These are phyloP conservation scores for Rugonectria rugulosa DNA, from an alignment of 2,329 filamentous ascomycete species.

Conservation along the genomic window DNA sequence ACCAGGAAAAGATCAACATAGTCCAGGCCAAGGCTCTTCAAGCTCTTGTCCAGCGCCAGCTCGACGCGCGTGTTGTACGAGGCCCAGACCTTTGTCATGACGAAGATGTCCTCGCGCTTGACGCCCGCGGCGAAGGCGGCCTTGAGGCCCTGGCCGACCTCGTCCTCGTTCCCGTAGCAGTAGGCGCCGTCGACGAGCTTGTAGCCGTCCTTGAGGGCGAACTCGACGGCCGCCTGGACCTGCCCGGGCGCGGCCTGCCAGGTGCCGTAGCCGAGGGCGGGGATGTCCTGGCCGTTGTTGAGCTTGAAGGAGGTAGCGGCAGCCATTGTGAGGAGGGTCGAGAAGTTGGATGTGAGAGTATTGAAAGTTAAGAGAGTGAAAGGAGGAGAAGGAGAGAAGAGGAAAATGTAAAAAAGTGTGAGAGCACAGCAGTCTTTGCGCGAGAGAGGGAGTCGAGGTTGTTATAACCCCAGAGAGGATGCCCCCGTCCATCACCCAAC, in stretches of 20 bases:
- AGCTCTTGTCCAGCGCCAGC: slow-evolving; percentile 74
- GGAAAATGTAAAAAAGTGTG: neutral
- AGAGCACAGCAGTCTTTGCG: neutral
- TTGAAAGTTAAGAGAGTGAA: neutral
- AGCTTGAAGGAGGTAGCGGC: slow-evolving; percentile 67
- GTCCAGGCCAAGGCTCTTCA: slow-evolving; percentile 76
- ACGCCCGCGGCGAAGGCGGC: slow-evolving; percentile 75
- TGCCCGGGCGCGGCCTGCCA: slow-evolving; percentile 69
- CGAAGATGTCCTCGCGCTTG: slow-evolving; percentile 81
- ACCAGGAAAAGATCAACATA: slow-evolving; percentile 85
- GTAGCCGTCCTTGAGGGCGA: slow-evolving; percentile 65
- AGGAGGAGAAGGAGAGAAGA: neutral
- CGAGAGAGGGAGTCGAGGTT: slow-evolving; percentile 14
- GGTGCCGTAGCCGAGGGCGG: slow-evolving; percentile 70
- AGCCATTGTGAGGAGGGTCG: slow-evolving; percentile 61
- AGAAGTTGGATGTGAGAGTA: no score
- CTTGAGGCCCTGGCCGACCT: slow-evolving; percentile 80
- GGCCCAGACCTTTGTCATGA: slow-evolving; percentile 87
- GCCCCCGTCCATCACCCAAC: neutral
- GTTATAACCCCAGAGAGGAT: slow-evolving; percentile 23
- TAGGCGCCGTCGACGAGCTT: slow-evolving; percentile 75
- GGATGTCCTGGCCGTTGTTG: slow-evolving; percentile 70
- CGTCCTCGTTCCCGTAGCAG: slow-evolving; percentile 82
- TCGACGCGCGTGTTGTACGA: slow-evolving; percentile 77
- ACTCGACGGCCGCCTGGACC: slow-evolving; percentile 64